Conservation (phyloP, 208 protist species). For the Leishmania arabica region DNA sequence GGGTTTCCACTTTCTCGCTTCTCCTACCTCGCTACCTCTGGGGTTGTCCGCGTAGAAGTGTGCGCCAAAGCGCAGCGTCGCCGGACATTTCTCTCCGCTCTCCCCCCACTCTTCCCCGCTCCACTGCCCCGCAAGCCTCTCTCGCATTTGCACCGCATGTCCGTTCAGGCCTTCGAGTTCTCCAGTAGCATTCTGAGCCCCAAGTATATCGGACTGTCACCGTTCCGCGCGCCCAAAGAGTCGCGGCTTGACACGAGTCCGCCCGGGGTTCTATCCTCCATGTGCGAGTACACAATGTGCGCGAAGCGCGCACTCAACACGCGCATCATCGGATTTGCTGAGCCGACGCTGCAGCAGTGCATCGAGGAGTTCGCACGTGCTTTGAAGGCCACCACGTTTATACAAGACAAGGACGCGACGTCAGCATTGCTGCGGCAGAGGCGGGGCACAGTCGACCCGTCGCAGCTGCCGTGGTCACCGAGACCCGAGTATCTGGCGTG, state of each 20-base stretch:
- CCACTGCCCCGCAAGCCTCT: background rate
- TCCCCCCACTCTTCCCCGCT: background rate
- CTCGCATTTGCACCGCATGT: constrained; percentile 27
- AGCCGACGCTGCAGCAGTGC: constrained; percentile 82
- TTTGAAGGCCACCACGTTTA: constrained; percentile 44
- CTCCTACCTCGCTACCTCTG: background rate
- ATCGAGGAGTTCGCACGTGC: constrained; percentile 62
- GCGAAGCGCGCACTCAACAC: constrained; percentile 83
- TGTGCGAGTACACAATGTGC: constrained; percentile 79
- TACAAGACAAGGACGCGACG: constrained; percentile 38
- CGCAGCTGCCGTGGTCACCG: constrained; percentile 73
- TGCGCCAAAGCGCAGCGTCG: background rate
- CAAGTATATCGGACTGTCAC: constrained; percentile 63
- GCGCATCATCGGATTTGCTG: constrained; percentile 85
- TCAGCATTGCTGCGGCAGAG: constrained; percentile 45
- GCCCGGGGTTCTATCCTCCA: constrained; percentile 33
- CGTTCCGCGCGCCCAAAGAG: constrained; percentile 50
- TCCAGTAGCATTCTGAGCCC: constrained; percentile 76
- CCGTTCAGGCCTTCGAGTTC: constrained; percentile 61
- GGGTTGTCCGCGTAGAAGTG: background rate
- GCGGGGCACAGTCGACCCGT: constrained; percentile 55
- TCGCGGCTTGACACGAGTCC: constrained; percentile 38
- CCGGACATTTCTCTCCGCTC: background rate
- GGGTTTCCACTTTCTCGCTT: background rate
- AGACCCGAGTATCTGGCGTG: constrained; percentile 65